Percentiles rank a stretch among this genome's conserved stretches.
Evolutionary conservation across 148 eudicot genomes (phyloP).

Genomic region (Camellia granthamiana): DNA sequence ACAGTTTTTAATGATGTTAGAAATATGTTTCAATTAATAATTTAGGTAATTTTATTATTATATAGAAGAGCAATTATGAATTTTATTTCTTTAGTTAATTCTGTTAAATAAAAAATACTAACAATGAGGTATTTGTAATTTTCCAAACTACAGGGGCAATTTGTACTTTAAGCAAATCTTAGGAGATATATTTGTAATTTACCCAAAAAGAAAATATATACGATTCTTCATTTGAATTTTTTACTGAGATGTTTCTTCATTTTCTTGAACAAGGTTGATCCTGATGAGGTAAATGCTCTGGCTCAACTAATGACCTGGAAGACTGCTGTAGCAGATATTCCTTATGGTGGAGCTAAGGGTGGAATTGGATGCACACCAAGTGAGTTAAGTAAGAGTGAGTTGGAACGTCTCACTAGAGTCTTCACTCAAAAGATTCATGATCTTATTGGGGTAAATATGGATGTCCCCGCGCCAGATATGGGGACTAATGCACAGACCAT

Average conservation of each 20-base stretch:
- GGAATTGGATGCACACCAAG: slow-evolving; percentile 51
- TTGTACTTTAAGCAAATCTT: too few relatives aligned
- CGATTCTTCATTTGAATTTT: not conserved
- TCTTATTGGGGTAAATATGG: slow-evolving; percentile 42
- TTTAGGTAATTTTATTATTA: too few relatives aligned
- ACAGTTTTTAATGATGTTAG: too few relatives aligned
- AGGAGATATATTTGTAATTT: too few relatives aligned
- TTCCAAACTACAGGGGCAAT: too few relatives aligned
- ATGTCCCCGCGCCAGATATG: slow-evolving; percentile 62
- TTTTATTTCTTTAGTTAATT: too few relatives aligned
- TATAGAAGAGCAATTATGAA: too few relatives aligned
- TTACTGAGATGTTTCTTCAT: slow-evolving; percentile 1
- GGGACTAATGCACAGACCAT: slow-evolving; percentile 67
- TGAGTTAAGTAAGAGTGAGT: slow-evolving; percentile 41
- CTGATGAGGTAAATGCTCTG: slow-evolving; percentile 61
- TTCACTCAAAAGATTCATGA: slow-evolving; percentile 65
- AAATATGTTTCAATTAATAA: too few relatives aligned
- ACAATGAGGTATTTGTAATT: too few relatives aligned
- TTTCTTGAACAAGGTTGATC: slow-evolving; percentile 39
- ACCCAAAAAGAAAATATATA: not conserved
- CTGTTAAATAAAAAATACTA: too few relatives aligned
- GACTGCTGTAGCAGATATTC: slow-evolving; percentile 55
- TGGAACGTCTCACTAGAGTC: slow-evolving; percentile 61
- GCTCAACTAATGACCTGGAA: slow-evolving; percentile 71
- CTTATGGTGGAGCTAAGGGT: slow-evolving; percentile 67